Percentiles rank a stretch among this genome's conserved stretches.
phyloP scores from a whole-genome alignment of 352 stramenopile species.

The Pythium aquatile region DNA sequence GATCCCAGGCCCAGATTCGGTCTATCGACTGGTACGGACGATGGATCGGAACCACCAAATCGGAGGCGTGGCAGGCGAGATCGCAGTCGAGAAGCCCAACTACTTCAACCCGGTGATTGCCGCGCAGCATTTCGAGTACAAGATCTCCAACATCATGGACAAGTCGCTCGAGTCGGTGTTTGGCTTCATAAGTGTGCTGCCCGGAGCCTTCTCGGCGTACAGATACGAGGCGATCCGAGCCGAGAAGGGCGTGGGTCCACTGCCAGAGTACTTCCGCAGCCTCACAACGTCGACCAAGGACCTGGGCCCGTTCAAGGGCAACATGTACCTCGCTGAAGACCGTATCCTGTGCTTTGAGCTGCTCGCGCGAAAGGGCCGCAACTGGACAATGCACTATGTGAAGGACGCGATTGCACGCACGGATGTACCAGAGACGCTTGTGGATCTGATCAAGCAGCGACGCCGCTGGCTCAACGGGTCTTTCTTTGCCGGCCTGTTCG shows the following conservation, averaged over 20 bases:
- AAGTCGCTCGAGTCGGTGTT: constrained; percentile 51
- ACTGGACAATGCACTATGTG: constrained; percentile 51
- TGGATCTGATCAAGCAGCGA: constrained; percentile 61
- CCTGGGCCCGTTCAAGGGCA: constrained; percentile 56
- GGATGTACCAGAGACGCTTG: constrained; percentile 47
- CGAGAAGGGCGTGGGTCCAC: constrained; percentile 41
- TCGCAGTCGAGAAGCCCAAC: constrained; percentile 41
- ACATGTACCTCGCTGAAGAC: constrained; percentile 72
- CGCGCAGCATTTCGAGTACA: constrained; percentile 57
- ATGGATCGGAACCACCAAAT: constrained; percentile 58
- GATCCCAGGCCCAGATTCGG: constrained; percentile 35
- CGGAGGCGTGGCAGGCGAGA: constrained; percentile 45
- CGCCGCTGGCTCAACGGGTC: constrained; percentile 59
- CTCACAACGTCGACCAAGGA: constrained; percentile 46
- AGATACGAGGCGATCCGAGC: constrained; percentile 54
- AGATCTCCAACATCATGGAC: constrained; percentile 58
- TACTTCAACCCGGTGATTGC: constrained; percentile 48
- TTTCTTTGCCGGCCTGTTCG: constrained; percentile 62
- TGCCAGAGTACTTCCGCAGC: constrained; percentile 48
- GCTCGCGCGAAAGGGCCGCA: constrained; percentile 32
- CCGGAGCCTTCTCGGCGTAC: constrained; percentile 48
- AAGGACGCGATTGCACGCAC: constrained; percentile 55
- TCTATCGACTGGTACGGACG: constrained; percentile 42
- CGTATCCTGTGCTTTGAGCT: constrained; percentile 68
- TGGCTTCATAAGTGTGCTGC: constrained; percentile 49